phyloP scores from a whole-genome alignment of 108 stramenopile genomes.

The Asterionellopsis glacialis region DNA sequence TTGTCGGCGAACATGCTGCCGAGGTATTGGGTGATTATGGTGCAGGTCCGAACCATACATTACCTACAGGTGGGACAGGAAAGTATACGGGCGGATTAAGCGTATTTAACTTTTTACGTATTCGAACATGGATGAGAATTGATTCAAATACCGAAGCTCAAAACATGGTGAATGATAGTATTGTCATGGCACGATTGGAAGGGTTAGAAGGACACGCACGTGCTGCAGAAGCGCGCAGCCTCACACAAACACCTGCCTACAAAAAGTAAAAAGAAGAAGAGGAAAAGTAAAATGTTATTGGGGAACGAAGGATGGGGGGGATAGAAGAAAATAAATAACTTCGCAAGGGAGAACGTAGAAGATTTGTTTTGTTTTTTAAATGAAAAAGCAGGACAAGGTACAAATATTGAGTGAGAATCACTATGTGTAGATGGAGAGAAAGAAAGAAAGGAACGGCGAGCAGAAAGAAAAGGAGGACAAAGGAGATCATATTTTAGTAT shows the following conservation, averaged over 20 bases:
- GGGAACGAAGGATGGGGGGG: too few species aligned
- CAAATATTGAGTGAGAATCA: too few species aligned
- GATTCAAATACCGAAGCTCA: conserved; percentile 71
- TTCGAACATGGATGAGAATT: conserved; percentile 95
- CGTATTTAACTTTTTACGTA: conserved; percentile 96
- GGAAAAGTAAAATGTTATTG: background rate
- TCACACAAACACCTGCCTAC: conserved; percentile 30
- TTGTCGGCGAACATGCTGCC: conserved; percentile 91
- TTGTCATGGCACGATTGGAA: conserved; percentile 94
- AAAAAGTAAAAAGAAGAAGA: background rate
- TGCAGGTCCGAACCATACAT: conserved; percentile 98
- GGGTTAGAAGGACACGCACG: conserved; percentile 98
- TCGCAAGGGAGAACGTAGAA: too few species aligned
- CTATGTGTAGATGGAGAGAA: too few species aligned
- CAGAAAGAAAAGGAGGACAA: too few species aligned
- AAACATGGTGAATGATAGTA: conserved; percentile 86
- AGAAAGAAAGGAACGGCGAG: too few species aligned
- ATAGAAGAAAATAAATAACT: too few species aligned
- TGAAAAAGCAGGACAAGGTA: too few species aligned
- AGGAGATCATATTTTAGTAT: too few species aligned
- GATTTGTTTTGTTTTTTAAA: too few species aligned
- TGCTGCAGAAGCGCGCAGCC: conserved; percentile 86
- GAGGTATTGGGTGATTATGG: conserved; percentile 99
- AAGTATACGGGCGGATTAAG: conserved; percentile 96
- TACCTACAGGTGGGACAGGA: conserved; percentile 97